Base-by-base conservation (phyloP, 805 yeast species). In the Candida michaelii region DNA sequence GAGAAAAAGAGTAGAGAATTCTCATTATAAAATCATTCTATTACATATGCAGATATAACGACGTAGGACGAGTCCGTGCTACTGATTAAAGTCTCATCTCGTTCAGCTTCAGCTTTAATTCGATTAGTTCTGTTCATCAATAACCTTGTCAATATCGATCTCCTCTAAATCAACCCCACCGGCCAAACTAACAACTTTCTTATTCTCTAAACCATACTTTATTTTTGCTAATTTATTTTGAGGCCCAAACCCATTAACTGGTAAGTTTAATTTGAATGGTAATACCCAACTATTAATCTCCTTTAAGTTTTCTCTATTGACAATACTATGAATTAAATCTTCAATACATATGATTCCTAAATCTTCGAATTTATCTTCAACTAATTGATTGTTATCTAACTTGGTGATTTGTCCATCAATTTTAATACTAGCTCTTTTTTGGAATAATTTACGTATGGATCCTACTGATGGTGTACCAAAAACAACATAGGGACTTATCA, bases 261-360 rank as follows among this genome's bases (percentile, higher is more conserved):
- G 91, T 27, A 82, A 73, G 48, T 75, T 82, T 54, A 86, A 71
- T 53, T 74, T 69, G 68, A 86, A 85, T 29, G 95, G 93, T 45
- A 76, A 72, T 54, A 86, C 59, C 73, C 88, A 85, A 52, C 72
- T 69, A 46, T 76, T 69, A 44, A 80, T 79, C 21, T 63, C 63
- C 53, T 80, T 79, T 69, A 86, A 86, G 47, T 74, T 66, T 18
- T 79, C 87, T 14, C 89, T 85, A 13, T 80, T 60, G 15, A 69
- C 71, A 41, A 86, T 72, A 64, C 85, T 91, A 56, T 82, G 88
- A 42, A 86, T 77, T 43, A 86, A 71, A 64, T 86, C 95, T 67
- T 86, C 93, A 14, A 84, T 76, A 77, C 95, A 86, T 49, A 86
- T 80, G 46, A 83, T 68, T 21, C 52, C 91, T 89, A 42, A 66